A percentile compares a stretch with the other conserved stretches of the same genome.
Conservation (phyloP, 345 rosid species). For the Cardiospermum halicacabum region DNA sequence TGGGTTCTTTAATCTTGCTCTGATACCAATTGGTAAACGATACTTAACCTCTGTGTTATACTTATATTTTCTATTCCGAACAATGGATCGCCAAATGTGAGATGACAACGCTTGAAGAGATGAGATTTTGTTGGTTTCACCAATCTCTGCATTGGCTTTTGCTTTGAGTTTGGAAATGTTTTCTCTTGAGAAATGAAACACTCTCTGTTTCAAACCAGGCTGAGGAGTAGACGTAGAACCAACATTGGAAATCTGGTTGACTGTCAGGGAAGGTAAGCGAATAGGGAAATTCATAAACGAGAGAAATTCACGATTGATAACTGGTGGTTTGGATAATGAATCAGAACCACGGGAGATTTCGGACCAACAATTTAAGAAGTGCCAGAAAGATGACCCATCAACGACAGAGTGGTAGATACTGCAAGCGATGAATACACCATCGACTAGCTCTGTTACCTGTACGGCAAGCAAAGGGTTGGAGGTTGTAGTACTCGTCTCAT, state of each 20-base stretch:
- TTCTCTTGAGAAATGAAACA: conserved; percentile 25
- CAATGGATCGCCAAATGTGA: conserved; percentile 17
- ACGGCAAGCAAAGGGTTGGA: conserved; percentile 25
- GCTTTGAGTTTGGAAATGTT: conserved; percentile 27
- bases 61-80: background rate
- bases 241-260: background rate
- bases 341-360: conserved; percentile 22
- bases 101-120: conserved; percentile 25
- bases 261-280: conserved; percentile 22
- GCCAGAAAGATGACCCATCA: conserved; percentile 37
- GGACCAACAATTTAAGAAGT: conserved; percentile 38
- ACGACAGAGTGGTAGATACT: conserved; percentile 24
- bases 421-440: conserved; percentile 30
- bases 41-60: background rate
- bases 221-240: background rate
- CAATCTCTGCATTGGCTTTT: conserved; percentile 27
- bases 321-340: conserved; percentile 11
- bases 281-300: conserved; percentile 18
- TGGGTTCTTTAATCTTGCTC: conserved; percentile 9
- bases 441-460: conserved; percentile 29
- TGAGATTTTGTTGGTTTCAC: conserved; percentile 10
- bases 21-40: background rate
- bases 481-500: conserved; percentile 13
- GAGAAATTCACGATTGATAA: conserved; percentile 31
- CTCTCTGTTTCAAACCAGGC: conserved; percentile 20